Evolutionary conservation across 164 flowering plant species (phyloP), one percentile per base, ranked within the genome.

Genomic region (Akebia trifoliata): DNA sequence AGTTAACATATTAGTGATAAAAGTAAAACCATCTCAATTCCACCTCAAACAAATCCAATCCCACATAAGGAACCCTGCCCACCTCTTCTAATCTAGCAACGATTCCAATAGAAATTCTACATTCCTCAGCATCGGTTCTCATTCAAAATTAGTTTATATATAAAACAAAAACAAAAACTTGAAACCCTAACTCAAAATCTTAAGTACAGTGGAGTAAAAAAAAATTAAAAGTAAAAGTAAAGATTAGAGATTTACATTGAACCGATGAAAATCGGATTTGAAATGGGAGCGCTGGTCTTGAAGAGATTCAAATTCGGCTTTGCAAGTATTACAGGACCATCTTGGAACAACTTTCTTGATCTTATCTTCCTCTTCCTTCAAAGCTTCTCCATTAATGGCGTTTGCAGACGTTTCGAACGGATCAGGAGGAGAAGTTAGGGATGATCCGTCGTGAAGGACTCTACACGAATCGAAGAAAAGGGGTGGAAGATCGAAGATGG

Each of bases 271-370:
- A 49, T 90, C 97, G 31, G 92, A 84, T 60, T 87, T 90, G 79
- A 93, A 93, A 65, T 93, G 99, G 3, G 76, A 69, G 34, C 99
- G 97, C 57, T 93, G 99, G 53, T 90, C 92, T 45, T 57, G 77
- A 24, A 93, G 92, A 43, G 92, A 85, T 22, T 85, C 96, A 62
- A 93, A 90, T 50, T 84, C 90, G 21, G 73, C 69, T 63, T 80
- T 80, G 75, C 99, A 93, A 22, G 78, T 80, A 60, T 81, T 81
- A 69, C 99, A 90, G 38, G 96, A 78, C 90, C 74, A 86, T 69
- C 92, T 73, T 12, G 69, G 32, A 7, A 69, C 40, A 30, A 11
- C 48, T 52, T 35, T 56, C 45, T 54, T 24, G 15, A 62, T 31
- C 25, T 61, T 51, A 32, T 52, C 29, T 50, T 49, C 18, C 50